These are phyloP conservation scores for Excoecaria agallocha DNA, from an alignment of 345 rosid genomes.

Conservation along the genomic window DNA sequence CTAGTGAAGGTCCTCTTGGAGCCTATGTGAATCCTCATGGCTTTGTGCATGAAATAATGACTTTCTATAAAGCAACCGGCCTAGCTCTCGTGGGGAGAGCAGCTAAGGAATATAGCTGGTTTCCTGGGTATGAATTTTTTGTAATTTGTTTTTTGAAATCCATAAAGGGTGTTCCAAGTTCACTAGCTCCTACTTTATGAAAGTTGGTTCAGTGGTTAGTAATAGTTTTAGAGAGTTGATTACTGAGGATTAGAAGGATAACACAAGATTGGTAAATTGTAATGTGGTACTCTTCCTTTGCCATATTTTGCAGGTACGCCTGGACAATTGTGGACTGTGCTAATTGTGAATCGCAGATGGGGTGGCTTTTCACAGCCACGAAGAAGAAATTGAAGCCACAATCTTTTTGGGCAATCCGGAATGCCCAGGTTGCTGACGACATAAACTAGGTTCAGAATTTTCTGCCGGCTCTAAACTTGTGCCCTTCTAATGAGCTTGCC, in stretches of 20 bases:
- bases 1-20: conserved; percentile 94
- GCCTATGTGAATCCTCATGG: conserved; percentile 85
- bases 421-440: conserved; percentile 70
- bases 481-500: conserved; percentile 7
- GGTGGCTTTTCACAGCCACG: conserved; percentile 88
- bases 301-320: conserved; percentile 61
- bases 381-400: conserved; percentile 66
- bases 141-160: background rate
- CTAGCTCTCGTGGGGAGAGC: conserved; percentile 53
- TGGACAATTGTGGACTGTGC: conserved; percentile 33
- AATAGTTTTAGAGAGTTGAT: too few species aligned
- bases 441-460: conserved; percentile 15
- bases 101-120: conserved; percentile 75
- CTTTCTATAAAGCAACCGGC: conserved; percentile 64
- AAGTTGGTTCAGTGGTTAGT: too few species aligned
- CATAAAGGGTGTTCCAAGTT: background rate
- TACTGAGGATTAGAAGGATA: too few species aligned
- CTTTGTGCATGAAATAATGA: conserved; percentile 77
- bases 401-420: conserved; percentile 85
- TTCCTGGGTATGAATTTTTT: conserved; percentile 80
- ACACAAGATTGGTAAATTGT: background rate
- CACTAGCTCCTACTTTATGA: background rate
- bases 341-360: conserved; percentile 41
- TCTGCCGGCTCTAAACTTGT: background rate
- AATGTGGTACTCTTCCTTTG: background rate